phyloP scores from a whole-genome alignment of 768 basidiomycete genomes.

The Trametes gibbosa region DNA sequence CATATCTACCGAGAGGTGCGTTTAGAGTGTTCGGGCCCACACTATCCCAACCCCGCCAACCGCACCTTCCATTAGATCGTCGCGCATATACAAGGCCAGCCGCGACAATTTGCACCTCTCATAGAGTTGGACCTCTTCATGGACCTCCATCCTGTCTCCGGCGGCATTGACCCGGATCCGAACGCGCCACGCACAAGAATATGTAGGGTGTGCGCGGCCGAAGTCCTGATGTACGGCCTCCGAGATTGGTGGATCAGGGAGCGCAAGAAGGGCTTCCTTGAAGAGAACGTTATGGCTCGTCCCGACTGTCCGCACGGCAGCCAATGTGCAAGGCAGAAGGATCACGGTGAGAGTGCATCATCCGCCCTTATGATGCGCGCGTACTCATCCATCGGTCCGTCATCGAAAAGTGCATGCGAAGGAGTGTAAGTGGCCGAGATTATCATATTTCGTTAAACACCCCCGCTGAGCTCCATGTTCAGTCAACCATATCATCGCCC shows the following conservation, averaged over 20 bases:
- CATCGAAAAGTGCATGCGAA: conserved; percentile 57
- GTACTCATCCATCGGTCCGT: not conserved
- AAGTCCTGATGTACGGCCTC: conserved; percentile 72
- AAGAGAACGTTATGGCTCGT: conserved; percentile 51
- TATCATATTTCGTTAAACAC: not conserved
- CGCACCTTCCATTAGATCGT: conserved; percentile 50
- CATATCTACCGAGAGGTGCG: conserved; percentile 77
- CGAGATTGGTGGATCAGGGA: conserved; percentile 84
- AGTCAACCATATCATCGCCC: conserved; percentile 36
- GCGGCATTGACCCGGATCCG: conserved; percentile 55
- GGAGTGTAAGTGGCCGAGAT: conserved; percentile 57
- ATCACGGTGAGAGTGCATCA: conserved; percentile 59
- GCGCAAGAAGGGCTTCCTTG: conserved; percentile 64
- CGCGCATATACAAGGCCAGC: conserved; percentile 54
- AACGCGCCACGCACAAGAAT: conserved; percentile 57
- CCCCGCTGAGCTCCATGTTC: not conserved
- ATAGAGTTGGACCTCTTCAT: conserved; percentile 69
- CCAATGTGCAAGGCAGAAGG: conserved; percentile 58
- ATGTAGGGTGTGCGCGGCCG: conserved; percentile 72
- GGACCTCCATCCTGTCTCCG: conserved; percentile 60
- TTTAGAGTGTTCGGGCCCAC: not conserved
- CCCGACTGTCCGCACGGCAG: conserved; percentile 69
- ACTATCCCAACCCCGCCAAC: not conserved
- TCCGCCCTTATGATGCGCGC: not conserved
- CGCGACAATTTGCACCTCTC: conserved; percentile 60